Base-by-base conservation (phyloP, 1,284 basidiomycete genomes). In the Laetiporus sulphureus region DNA sequence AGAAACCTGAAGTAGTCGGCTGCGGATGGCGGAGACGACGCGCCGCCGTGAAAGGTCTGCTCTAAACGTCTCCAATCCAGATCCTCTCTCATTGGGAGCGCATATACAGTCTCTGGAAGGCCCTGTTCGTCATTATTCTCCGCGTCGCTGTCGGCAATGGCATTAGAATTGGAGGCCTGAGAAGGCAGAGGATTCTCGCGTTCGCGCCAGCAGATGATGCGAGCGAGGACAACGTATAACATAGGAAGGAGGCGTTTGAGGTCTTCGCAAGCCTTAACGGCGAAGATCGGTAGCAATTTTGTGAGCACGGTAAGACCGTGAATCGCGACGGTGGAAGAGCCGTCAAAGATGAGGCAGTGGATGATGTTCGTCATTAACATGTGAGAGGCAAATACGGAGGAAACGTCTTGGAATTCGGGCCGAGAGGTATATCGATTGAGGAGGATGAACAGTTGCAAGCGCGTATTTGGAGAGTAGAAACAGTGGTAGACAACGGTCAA, bases 1-100 rank as follows among this genome's bases (percentile, higher is more conserved):
- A 94, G 66, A 42, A 78, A 72, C 5, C 84, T 83, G 65, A 91
- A 93, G 55, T 74, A 83, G 41, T 69, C 71, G 29, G 75, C 71
- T 12, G 73, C 69, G 15, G 73, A 71, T 27, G 83, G 84, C 2
- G 73, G 60, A 16, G 67, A 63, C 5, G 75, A 69, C 10, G 68
- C 61, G 2, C 67, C 65, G 12, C 69, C 65, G 42, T 70, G 62
- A 52, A 83, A 77, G 0, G 75, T 71, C 49, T 68, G 63, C 40
- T 83, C 75, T 20, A 87, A 66, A 32, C 75, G 71, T 46, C 76
- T 62, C 87, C 87, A 89, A 7, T 68, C 56, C 19, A 84, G 59
- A 36, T 80, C 75, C 13, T 71, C 62, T 12, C 72, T 71, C 16
- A 79, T 61, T 11, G 77, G 66, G 12, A 77, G 63, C 8, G 62